Percentiles rank a stretch among this genome's conserved stretches.
Conservation (phyloP, 2,329 filamentous ascomycete species). For the Phialocephala sp. region DNA sequence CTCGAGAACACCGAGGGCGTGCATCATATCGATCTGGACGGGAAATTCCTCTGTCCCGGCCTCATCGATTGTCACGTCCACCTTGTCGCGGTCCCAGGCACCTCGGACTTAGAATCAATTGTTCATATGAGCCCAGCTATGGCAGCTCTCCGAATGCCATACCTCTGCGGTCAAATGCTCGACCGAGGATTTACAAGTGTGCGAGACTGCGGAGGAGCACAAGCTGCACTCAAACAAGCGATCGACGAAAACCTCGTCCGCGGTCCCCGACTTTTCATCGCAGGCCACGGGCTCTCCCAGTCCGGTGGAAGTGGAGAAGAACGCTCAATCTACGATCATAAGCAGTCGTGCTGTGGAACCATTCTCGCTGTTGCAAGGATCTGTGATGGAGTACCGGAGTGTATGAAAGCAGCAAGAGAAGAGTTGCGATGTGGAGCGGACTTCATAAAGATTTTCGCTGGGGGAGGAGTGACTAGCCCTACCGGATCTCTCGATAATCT, state of each 20-base stretch:
- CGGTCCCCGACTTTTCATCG: slow-evolving; percentile 61
- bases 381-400: slow-evolving; percentile 60
- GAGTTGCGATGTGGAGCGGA: slow-evolving; percentile 61
- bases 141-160: slow-evolving; percentile 53
- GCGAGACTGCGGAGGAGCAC: slow-evolving; percentile 63
- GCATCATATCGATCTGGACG: slow-evolving; percentile 44
- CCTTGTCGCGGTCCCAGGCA: slow-evolving; percentile 50
- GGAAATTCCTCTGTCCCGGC: slow-evolving; percentile 54
- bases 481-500: slow-evolving; percentile 58
- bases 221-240: slow-evolving; percentile 60
- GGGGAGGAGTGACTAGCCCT: slow-evolving; percentile 61
- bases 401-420: slow-evolving; percentile 56
- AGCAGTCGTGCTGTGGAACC: slow-evolving; percentile 52
- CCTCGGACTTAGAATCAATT: slow-evolving; percentile 44
- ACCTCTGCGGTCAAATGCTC: slow-evolving; percentile 55
- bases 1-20: background rate
- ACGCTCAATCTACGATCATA: slow-evolving; percentile 50
- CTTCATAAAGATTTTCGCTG: slow-evolving; percentile 67
- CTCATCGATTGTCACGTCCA: slow-evolving; percentile 59
- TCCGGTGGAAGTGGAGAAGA: slow-evolving; percentile 63
- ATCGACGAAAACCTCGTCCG: slow-evolving; percentile 58
- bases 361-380: slow-evolving; percentile 50
- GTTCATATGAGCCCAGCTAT: slow-evolving; percentile 40
- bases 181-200: slow-evolving; percentile 63
- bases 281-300: slow-evolving; percentile 59